Conservation (phyloP, 169 alveolate genomes). For the Plasmodium falciparum region DNA sequence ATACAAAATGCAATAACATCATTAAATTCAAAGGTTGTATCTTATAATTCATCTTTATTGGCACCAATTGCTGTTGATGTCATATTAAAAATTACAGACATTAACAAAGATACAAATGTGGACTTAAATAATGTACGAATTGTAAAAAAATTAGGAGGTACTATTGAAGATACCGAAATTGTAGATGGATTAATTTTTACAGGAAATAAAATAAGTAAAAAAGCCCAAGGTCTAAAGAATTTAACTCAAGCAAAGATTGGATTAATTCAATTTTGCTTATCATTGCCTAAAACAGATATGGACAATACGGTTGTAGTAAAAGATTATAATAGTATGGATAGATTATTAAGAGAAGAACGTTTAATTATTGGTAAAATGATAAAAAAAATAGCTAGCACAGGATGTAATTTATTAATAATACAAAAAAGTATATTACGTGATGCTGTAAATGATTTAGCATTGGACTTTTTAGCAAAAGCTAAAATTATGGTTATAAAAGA, state of each 20-base stretch:
- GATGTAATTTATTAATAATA: slow-evolving; percentile 98
- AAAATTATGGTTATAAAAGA: slow-evolving; percentile 98
- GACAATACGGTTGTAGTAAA: slow-evolving; percentile 96
- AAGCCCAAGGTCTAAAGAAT: slow-evolving; percentile 97
- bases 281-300: slow-evolving; percentile 99
- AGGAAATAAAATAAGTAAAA: slow-evolving; percentile 94
- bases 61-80: slow-evolving; percentile 99
- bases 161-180: slow-evolving; percentile 98
- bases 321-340: slow-evolving; percentile 94
- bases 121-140: slow-evolving; percentile 92
- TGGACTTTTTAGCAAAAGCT: slow-evolving; percentile 98
- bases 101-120: slow-evolving; percentile 87
- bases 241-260: slow-evolving; percentile 97
- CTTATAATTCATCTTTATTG: slow-evolving; percentile 95
- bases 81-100: slow-evolving; percentile 88
- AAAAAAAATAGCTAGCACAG: slow-evolving; percentile 97
- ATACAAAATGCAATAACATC: slow-evolving; percentile 97
- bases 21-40: slow-evolving; percentile 97
- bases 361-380: slow-evolving; percentile 96
- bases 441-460: slow-evolving; percentile 97
- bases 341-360: slow-evolving; percentile 98
- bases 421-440: slow-evolving; percentile 99
- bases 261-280: slow-evolving; percentile 98
- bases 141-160: slow-evolving; percentile 97
- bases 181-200: slow-evolving; percentile 98